Conservation (phyloP, 129 eudicot genomes). For the Oenanthe sinensis region DNA sequence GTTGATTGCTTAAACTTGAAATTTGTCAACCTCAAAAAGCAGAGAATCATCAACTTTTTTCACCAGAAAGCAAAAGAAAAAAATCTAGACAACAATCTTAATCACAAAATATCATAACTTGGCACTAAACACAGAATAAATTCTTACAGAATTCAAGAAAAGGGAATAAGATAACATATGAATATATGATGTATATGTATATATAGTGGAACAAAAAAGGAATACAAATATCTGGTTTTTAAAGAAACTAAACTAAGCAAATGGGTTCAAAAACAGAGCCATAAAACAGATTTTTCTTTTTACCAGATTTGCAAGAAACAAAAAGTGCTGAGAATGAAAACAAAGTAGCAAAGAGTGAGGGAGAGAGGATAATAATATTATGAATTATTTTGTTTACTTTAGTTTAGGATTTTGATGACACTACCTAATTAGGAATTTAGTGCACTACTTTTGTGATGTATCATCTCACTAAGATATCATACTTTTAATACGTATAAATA, state of each 20-base stretch:
- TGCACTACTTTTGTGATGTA: neutral
- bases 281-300: neutral
- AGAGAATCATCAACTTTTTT: neutral
- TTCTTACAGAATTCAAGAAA: neutral
- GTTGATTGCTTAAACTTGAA: neutral
- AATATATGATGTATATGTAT: neutral
- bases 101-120: slow-evolving; percentile 20
- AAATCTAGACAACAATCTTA: neutral
- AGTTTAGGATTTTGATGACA: too few species aligned
- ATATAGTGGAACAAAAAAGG: neutral
- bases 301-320: neutral
- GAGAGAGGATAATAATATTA: neutral
- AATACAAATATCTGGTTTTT: neutral
- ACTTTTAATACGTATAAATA: too few species aligned
- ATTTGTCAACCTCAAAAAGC: neutral
- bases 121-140: neutral
- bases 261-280: neutral
- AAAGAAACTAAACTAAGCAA: neutral
- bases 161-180: neutral
- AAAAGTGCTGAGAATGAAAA: neutral
- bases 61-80: neutral
- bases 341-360: neutral
- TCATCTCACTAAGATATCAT: too few species aligned
- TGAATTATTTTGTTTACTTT: neutral
- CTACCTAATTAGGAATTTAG: too few species aligned